Conservation (phyloP, 2,329 filamentous ascomycete genomes). For the Trichoderma simmonsii region DNA sequence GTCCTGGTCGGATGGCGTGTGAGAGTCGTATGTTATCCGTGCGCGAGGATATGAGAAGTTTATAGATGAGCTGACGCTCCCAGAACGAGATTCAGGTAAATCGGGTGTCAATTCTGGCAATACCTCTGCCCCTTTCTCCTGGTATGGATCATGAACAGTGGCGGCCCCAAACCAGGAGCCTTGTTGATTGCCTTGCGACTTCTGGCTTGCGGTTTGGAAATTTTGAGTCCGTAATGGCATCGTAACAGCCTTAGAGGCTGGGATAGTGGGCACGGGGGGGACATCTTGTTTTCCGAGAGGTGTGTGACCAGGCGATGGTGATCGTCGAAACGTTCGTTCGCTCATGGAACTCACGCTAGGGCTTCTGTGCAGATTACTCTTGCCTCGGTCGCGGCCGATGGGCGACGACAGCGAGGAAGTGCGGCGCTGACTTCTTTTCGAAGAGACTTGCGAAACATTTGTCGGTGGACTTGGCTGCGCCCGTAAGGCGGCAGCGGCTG, state of each 20-base stretch:
- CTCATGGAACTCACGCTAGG: slow-evolving; percentile 80
- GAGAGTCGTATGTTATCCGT: slow-evolving; percentile 33
- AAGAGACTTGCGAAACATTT: slow-evolving; percentile 77
- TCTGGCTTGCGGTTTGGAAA: slow-evolving; percentile 54
- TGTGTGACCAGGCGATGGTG: slow-evolving; percentile 59
- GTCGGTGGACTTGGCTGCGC: slow-evolving; percentile 75
- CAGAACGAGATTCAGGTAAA: slow-evolving; percentile 36
- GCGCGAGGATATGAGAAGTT: slow-evolving; percentile 59
- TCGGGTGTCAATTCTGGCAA: slow-evolving; percentile 32
- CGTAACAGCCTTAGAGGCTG: slow-evolving; percentile 34
- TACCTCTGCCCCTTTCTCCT: slow-evolving; percentile 45
- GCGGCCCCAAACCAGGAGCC: slow-evolving; percentile 51
- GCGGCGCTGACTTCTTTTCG: slow-evolving; percentile 77
- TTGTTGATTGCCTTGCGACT: slow-evolving; percentile 39
- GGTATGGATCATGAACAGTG: slow-evolving; percentile 38
- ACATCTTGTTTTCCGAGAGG: slow-evolving; percentile 44
- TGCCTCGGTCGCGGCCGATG: slow-evolving; percentile 44
- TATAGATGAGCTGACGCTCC: slow-evolving; percentile 51
- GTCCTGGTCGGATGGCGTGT: slow-evolving; percentile 36
- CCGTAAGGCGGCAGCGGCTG: slow-evolving; percentile 80
- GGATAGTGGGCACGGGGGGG: slow-evolving; percentile 75
- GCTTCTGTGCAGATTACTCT: slow-evolving; percentile 56
- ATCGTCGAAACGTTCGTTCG: slow-evolving; percentile 81
- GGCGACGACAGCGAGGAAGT: slow-evolving; percentile 69
- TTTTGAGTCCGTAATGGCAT: slow-evolving; percentile 45